Percentiles rank a stretch among this genome's conserved stretches.
Evolutionary conservation across 805 yeast genomes (phyloP).

Genomic region (Lachancea meyersii): DNA sequence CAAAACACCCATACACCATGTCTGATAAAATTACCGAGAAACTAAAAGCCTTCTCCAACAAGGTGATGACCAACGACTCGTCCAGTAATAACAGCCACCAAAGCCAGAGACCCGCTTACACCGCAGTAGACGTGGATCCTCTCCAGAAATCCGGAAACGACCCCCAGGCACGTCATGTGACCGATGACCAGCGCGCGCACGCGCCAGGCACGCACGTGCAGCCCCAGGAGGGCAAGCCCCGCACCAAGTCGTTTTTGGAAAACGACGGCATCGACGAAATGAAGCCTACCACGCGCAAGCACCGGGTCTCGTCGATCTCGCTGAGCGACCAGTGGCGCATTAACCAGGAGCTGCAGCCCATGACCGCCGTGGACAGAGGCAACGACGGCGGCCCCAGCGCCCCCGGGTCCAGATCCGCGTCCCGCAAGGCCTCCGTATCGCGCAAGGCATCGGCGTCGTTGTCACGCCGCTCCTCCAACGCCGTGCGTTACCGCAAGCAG

Average conservation of each 20-base stretch:
- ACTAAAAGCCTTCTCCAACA: conserved; percentile 12
- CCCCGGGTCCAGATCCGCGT: conserved; percentile 8
- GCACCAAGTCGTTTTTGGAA: conserved; percentile 49
- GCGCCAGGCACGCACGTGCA: conserved; percentile 9
- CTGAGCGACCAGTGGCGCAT: conserved; percentile 61
- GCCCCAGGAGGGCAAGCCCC: conserved; percentile 15
- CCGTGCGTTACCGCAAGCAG: conserved; percentile 29
- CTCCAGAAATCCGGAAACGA: conserved; percentile 9
- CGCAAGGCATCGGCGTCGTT: conserved; percentile 3
- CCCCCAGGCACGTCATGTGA: background rate
- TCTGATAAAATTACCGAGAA: conserved; percentile 14
- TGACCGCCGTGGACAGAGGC: conserved; percentile 20
- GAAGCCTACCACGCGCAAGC: conserved; percentile 55
- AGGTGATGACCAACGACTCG: conserved; percentile 7
- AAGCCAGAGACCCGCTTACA: too few relatives aligned
- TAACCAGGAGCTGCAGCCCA: conserved; percentile 24
- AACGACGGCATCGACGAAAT: conserved; percentile 68
- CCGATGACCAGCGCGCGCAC: conserved; percentile 6
- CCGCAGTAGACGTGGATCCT: conserved; percentile 8
- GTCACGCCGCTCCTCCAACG: conserved; percentile 7
- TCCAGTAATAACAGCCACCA: background rate
- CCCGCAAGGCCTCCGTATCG: conserved; percentile 9
- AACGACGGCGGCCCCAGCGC: conserved; percentile 12
- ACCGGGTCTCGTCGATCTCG: conserved; percentile 60
- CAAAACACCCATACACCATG: conserved; percentile 6